phyloP scores from a whole-genome alignment of 208 protist genomes.

The Leishmania turanica region DNA sequence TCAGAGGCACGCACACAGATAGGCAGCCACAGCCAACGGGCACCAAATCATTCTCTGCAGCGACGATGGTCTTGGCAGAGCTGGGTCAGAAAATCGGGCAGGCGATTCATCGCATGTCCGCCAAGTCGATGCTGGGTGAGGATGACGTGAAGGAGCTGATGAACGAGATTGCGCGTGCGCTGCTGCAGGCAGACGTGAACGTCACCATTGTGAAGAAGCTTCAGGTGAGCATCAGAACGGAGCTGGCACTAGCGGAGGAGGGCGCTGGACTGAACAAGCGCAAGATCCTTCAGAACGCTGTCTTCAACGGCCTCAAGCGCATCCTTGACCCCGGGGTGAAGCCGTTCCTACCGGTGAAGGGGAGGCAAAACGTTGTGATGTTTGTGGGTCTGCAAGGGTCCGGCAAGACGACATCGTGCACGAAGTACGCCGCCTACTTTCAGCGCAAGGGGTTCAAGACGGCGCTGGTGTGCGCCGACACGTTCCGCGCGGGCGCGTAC shows the following conservation, averaged over 20 bases:
- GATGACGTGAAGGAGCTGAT: constrained; percentile 95
- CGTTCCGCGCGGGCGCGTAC: constrained; percentile 97
- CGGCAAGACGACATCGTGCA: constrained; percentile 99
- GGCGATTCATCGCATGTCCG: constrained; percentile 93
- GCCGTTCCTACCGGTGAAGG: constrained; percentile 96
- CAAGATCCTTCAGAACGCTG: constrained; percentile 95
- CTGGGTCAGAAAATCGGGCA: constrained; percentile 92
- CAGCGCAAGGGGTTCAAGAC: constrained; percentile 96
- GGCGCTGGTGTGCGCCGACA: constrained; percentile 99
- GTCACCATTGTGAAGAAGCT: constrained; percentile 94
- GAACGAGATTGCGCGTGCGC: constrained; percentile 95
- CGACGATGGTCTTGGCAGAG: constrained; percentile 93
- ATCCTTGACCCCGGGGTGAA: constrained; percentile 97
- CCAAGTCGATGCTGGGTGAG: constrained; percentile 94
- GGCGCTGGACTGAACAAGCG: constrained; percentile 96
- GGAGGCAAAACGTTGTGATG: constrained; percentile 98
- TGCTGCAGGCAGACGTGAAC: constrained; percentile 98
- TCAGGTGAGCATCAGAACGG: constrained; percentile 92
- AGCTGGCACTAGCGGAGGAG: constrained; percentile 93
- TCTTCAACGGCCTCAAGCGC: constrained; percentile 96
- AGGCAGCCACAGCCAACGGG: not conserved
- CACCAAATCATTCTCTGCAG: not conserved
- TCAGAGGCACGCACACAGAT: not conserved
- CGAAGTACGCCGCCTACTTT: constrained; percentile 97
- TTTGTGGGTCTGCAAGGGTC: constrained; percentile 99